Evolutionary conservation across 179 eudicot species (phyloP).

Genomic region (Gypsophila paniculata): DNA sequence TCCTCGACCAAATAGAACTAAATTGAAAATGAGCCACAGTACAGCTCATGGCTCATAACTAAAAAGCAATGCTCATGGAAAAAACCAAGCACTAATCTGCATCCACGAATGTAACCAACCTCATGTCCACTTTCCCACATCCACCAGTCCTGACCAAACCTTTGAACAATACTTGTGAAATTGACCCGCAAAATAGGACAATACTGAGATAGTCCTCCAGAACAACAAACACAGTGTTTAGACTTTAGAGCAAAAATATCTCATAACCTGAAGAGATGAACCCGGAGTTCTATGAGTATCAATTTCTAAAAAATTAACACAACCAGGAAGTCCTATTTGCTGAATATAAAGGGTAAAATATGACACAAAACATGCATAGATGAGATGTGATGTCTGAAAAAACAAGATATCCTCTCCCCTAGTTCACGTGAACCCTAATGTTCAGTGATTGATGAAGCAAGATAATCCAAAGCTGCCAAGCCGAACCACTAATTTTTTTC

Average conservation of each 20-base stretch:
- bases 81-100: background rate
- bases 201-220: background rate
- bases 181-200: background rate
- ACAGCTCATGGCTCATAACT: slow-evolving; percentile 7
- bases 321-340: slow-evolving; percentile 16
- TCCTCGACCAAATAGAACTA: slow-evolving; percentile 10
- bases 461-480: too few species aligned
- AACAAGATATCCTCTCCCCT: too few species aligned
- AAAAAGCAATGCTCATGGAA: background rate
- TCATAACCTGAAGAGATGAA: background rate
- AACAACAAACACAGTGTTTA: background rate
- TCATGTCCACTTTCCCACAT: background rate
- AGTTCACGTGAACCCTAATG: too few species aligned
- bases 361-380: too few species aligned
- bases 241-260: background rate
- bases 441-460: too few species aligned
- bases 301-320: background rate
- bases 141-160: slow-evolving; percentile 10
- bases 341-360: too few species aligned
- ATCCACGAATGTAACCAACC: background rate
- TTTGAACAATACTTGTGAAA: too few species aligned
- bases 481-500: too few species aligned
- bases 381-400: too few species aligned
- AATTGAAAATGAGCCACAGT: background rate
- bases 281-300: background rate